Conservation (phyloP, 2,329 filamentous ascomycete genomes). For the Paraphoma sp. region DNA sequence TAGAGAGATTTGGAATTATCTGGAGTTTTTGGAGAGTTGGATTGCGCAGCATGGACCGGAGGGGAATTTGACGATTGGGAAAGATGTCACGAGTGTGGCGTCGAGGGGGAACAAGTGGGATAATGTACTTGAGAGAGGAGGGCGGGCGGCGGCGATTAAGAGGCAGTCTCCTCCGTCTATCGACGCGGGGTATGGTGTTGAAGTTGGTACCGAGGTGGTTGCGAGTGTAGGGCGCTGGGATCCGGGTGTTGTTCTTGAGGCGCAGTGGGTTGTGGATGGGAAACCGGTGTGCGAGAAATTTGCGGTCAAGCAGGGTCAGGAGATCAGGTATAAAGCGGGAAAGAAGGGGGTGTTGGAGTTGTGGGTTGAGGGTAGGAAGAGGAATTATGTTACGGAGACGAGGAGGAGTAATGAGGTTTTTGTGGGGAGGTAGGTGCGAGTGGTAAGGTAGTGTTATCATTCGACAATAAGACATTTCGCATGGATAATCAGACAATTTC, state of each 20-base stretch:
- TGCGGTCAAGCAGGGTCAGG: slow-evolving; percentile 27
- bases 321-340: slow-evolving; percentile 16
- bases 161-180: slow-evolving; percentile 39
- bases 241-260: slow-evolving; percentile 43
- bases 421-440: neutral
- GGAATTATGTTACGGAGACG: slow-evolving; percentile 29
- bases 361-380: slow-evolving; percentile 27
- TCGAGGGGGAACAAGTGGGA: slow-evolving; percentile 44
- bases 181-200: slow-evolving; percentile 5
- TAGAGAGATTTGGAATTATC: slow-evolving; percentile 40
- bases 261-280: slow-evolving; percentile 43
- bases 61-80: slow-evolving; percentile 36
- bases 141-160: slow-evolving; percentile 41
- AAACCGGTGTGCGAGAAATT: slow-evolving; percentile 28
- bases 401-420: slow-evolving; percentile 23
- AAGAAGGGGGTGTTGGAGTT: slow-evolving; percentile 19
- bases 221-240: slow-evolving; percentile 45
- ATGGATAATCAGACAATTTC: no score
- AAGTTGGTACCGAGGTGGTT: slow-evolving; percentile 6
- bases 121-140: slow-evolving; percentile 41
- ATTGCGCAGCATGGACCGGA: slow-evolving; percentile 41
- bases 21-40: slow-evolving; percentile 41
- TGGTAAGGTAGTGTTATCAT: no score
- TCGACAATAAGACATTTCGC: no score
- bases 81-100: slow-evolving; percentile 18